These are phyloP conservation scores for Candida morakotiae DNA, from an alignment of 805 yeast species.

Conservation along the genomic window DNA sequence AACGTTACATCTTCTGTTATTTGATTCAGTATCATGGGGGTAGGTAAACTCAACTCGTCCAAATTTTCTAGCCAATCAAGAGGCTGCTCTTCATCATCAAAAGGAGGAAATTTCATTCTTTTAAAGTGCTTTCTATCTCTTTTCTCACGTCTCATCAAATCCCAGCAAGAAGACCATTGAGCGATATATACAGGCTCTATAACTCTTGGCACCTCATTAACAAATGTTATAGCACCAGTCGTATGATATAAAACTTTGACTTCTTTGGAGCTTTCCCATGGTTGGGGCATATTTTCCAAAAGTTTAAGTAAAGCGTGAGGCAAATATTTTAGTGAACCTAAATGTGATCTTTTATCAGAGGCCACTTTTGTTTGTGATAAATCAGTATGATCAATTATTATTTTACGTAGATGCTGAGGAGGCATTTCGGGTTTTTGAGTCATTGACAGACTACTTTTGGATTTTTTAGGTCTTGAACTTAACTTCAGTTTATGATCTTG, in stretches of 20 bases:
- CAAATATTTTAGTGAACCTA: slow-evolving; percentile 90
- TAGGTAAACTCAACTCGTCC: slow-evolving; percentile 66
- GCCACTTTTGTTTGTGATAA: slow-evolving; percentile 75
- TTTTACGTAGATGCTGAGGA: slow-evolving; percentile 85
- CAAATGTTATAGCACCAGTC: slow-evolving; percentile 93
- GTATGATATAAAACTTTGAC: slow-evolving; percentile 86
- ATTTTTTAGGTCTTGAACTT: slow-evolving; percentile 20
- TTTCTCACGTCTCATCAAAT: slow-evolving; percentile 89
- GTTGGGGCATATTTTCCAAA: slow-evolving; percentile 95
- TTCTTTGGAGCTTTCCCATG: slow-evolving; percentile 88
- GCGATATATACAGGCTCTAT: slow-evolving; percentile 88
- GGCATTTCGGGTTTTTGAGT: slow-evolving; percentile 80
- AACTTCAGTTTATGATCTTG: slow-evolving; percentile 58
- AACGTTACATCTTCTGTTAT: slow-evolving; percentile 62
- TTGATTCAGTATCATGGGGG: slow-evolving; percentile 65
- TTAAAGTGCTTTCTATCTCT: slow-evolving; percentile 86
- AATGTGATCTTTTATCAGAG: slow-evolving; percentile 78
- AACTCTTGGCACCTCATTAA: slow-evolving; percentile 87
- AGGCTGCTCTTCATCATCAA: slow-evolving; percentile 97
- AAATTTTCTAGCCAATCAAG: slow-evolving; percentile 77
- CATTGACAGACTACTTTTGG: slow-evolving; percentile 45
- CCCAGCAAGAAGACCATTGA: slow-evolving; percentile 95
- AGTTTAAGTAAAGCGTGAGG: slow-evolving; percentile 92
- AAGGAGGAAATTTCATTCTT: slow-evolving; percentile 90
- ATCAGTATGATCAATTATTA: slow-evolving; percentile 80